Evolutionary conservation across 192 early-diverging fungal genomes (phyloP).

Genomic region (Backusella macrospora): DNA sequence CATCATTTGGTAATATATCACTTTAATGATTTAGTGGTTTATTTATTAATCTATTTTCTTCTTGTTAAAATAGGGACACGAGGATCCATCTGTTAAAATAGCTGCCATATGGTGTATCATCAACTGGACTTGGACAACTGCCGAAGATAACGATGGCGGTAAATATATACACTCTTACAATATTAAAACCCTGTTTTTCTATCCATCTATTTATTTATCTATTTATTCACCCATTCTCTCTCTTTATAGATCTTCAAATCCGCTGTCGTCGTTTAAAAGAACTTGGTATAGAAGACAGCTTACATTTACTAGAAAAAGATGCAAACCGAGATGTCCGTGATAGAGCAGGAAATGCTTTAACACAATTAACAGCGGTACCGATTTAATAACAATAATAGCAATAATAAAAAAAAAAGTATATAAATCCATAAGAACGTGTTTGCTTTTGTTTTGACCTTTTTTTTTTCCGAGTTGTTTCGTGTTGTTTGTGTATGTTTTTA

Average conservation of each 20-base stretch:
- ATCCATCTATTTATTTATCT: not conserved
- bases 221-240: not conserved
- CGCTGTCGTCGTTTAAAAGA: constrained; percentile 53
- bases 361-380: constrained; percentile 45
- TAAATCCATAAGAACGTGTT: not conserved
- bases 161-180: not conserved
- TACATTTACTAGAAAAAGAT: constrained; percentile 62
- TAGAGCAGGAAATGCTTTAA: constrained; percentile 66
- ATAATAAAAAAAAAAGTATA: not conserved
- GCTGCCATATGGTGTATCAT: constrained; percentile 74
- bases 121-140: constrained; percentile 74
- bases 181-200: too few relatives aligned
- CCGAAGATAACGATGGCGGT: constrained; percentile 38
- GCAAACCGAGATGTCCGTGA: constrained; percentile 70
- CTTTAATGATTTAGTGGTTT: not conserved
- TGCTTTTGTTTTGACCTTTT: not conserved
- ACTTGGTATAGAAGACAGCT: constrained; percentile 60
- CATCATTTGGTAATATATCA: constrained; percentile 45
- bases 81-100: constrained; percentile 58
- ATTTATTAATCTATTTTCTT: not conserved
- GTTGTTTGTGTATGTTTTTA: not conserved
- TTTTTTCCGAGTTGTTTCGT: too few relatives aligned
- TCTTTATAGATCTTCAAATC: constrained; percentile 35
- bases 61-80: constrained; percentile 48
- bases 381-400: constrained; percentile 4